phyloP scores from a whole-genome alignment of 1,284 basidiomycete species.

The Wallemia mellicola region DNA sequence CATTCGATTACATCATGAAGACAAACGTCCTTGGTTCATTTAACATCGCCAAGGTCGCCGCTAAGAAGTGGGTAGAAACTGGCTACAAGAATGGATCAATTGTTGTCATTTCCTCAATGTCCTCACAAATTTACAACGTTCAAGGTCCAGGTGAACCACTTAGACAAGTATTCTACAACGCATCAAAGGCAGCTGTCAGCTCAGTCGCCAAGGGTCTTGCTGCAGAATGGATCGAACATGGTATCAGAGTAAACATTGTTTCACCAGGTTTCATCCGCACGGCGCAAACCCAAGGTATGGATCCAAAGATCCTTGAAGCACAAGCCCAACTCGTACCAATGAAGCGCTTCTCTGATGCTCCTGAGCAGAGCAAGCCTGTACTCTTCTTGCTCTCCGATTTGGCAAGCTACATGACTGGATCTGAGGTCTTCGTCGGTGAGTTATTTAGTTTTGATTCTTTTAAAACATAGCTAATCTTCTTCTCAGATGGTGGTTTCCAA shows the following conservation, averaged over 20 bases:
- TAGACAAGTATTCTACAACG: slow-evolving; percentile 24
- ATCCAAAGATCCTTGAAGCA: slow-evolving; percentile 13
- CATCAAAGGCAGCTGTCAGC: slow-evolving; percentile 21
- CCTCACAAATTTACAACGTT: slow-evolving; percentile 23
- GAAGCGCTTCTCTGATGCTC: slow-evolving; percentile 19
- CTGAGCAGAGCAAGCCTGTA: slow-evolving; percentile 20
- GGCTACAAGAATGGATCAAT: slow-evolving; percentile 15
- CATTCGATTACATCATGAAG: slow-evolving; percentile 17
- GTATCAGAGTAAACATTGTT: slow-evolving; percentile 29
- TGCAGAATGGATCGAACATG: slow-evolving; percentile 25
- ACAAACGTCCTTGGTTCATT: slow-evolving; percentile 17
- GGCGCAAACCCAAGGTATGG: slow-evolving; percentile 12
- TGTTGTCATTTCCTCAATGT: slow-evolving; percentile 24
- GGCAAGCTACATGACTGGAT: slow-evolving; percentile 21
- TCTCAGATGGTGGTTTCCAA: background rate
- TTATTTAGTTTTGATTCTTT: too few species aligned
- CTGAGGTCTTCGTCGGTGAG: slow-evolving; percentile 21
- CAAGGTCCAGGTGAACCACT: slow-evolving; percentile 15
- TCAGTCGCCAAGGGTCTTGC: slow-evolving; percentile 27
- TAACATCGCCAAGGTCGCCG: slow-evolving; percentile 19
- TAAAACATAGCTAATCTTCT: too few species aligned
- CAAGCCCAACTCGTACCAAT: slow-evolving; percentile 18
- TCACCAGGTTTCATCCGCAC: slow-evolving; percentile 27
- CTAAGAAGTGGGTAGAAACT: slow-evolving; percentile 14
- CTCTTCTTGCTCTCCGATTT: slow-evolving; percentile 20